Base-by-base conservation (phyloP, 139 green algal species). In the Asterochloris erici region DNA sequence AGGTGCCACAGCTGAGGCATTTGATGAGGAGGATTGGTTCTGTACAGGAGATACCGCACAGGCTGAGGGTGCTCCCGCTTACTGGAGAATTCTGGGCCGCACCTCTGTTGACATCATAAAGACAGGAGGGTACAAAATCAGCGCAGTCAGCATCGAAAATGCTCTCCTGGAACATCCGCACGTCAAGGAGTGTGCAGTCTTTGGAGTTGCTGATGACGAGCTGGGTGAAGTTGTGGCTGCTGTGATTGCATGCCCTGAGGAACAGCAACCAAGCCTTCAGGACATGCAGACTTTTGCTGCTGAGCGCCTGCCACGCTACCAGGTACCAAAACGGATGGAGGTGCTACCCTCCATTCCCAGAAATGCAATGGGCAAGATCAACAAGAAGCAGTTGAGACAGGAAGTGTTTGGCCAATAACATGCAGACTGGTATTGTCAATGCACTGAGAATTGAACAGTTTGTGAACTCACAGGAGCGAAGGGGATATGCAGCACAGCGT, bases 291-390 rank as follows among this genome's bases (percentile, higher is more conserved):
- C 78, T 19, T 74, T 84, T 79, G 85, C 84, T 14, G n/a, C 60
- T 1, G 69, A 86, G 9, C 66, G 76, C n/a, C 82, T 97, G 78
- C 82, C 96, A 19, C 60, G 81, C 0, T 97, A 98, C 78, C 93
- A 98, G 81, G 62, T 95, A 27, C 93, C 94, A 0, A 68, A 68
- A 24, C 21, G 66, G 26, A n/a, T 96, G 26, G 14, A 77, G n/a
- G 1, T 94, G 63, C 77, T 97, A 15, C 80, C 88, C 0, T 63
- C 81, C 10, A 89, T 99, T 29, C 95, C 93, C 0, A 85, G 96
- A 54, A 99, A 99, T 79, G 94, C 96, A 6, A 98, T 99, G 96
- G 96, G 96, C 74, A 99, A 99, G 84, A 88, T 99, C 15, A 99
- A 98, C 91, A 98, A 98, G 84, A 93, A 94, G 85, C 75, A 89